Conservation (phyloP, 164 flowering plant species). For the Magnolia changhungtana region DNA sequence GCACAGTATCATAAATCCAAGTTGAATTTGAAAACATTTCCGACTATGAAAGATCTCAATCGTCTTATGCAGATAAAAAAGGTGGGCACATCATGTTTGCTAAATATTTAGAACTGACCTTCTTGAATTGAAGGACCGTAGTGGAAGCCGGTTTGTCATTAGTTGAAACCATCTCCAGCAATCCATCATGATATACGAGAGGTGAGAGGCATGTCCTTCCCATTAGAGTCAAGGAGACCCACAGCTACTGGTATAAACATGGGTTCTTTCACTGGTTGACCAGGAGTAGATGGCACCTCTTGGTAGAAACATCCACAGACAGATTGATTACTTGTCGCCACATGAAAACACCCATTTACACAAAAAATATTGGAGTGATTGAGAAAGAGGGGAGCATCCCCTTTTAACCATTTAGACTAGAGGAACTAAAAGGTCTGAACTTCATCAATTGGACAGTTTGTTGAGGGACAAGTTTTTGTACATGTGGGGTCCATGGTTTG, state of each 20-base stretch:
- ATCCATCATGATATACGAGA: slow-evolving; percentile 69
- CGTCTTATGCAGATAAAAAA: neutral
- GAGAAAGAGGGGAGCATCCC: neutral
- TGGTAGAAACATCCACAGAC: slow-evolving; percentile 36
- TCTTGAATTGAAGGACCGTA: slow-evolving; percentile 67
- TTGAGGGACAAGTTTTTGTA: neutral
- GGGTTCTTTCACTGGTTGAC: slow-evolving; percentile 86
- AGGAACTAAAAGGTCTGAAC: neutral
- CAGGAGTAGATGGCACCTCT: slow-evolving; percentile 86
- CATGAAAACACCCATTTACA: neutral
- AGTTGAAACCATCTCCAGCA: slow-evolving; percentile 37
- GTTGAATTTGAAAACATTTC: neutral
- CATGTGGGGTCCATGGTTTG: too few relatives aligned
- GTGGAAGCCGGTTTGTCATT: slow-evolving; percentile 48
- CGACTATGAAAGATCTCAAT: neutral
- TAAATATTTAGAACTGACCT: slow-evolving; percentile 44
- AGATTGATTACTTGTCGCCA: neutral
- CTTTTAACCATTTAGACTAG: neutral
- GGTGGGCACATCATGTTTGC: neutral
- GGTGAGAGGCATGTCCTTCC: slow-evolving; percentile 73
- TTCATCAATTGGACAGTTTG: neutral
- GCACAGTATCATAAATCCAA: slow-evolving; percentile 22
- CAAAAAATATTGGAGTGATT: neutral
- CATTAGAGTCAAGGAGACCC: slow-evolving; percentile 78
- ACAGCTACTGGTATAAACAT: slow-evolving; percentile 90